These are phyloP conservation scores for Hibiscus syriacus DNA, from an alignment of 345 rosid species.

Conservation along the genomic window DNA sequence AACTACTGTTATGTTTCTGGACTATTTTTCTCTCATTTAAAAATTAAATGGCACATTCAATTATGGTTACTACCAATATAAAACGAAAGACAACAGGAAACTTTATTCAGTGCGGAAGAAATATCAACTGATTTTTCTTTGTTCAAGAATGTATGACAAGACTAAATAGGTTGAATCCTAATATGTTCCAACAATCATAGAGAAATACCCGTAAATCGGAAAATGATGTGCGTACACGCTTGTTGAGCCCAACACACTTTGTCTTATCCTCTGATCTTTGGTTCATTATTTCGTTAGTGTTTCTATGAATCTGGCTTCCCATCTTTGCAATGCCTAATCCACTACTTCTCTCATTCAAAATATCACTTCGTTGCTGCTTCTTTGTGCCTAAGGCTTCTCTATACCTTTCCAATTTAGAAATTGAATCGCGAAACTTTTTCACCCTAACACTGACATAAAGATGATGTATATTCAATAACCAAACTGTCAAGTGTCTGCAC, in stretches of 20 bases:
- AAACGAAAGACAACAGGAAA: neutral
- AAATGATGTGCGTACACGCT: slow-evolving; percentile 55
- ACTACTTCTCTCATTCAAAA: slow-evolving; percentile 50
- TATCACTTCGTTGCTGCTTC: slow-evolving; percentile 69
- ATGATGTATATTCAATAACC: slow-evolving; percentile 15
- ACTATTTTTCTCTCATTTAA: neutral
- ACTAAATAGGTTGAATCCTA: neutral
- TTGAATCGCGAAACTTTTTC: slow-evolving; percentile 53
- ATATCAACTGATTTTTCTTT: neutral
- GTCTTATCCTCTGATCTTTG: slow-evolving; percentile 71
- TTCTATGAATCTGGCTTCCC: slow-evolving; percentile 64
- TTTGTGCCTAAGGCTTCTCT: slow-evolving; percentile 57
- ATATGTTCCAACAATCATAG: slow-evolving; percentile 12
- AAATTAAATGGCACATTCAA: neutral
- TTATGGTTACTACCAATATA: neutral
- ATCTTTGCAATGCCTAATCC: slow-evolving; percentile 47
- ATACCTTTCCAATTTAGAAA: slow-evolving; percentile 65
- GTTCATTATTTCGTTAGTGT: slow-evolving; percentile 39
- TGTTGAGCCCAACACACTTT: slow-evolving; percentile 64
- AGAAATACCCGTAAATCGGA: slow-evolving; percentile 64
- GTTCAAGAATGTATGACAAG: neutral
- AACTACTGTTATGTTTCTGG: neutral
- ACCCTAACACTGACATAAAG: slow-evolving; percentile 60
- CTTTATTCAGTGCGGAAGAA: neutral
- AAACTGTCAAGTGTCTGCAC: neutral